phyloP scores from a whole-genome alignment of 23 red algal species.

The Gracilaria domingensis region DNA sequence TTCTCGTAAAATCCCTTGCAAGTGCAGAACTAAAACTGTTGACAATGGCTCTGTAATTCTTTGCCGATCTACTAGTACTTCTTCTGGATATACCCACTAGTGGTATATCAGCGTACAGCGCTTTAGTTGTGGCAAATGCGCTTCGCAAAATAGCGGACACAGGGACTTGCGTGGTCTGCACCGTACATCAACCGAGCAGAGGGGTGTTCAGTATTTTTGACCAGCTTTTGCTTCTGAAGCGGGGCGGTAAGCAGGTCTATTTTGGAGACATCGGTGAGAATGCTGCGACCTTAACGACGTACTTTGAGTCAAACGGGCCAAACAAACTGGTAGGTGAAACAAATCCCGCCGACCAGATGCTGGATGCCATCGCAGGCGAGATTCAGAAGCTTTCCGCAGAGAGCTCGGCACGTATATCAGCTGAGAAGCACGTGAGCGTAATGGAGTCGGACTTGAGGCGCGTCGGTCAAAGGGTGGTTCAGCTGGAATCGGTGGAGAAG shows the following conservation, averaged over 20 bases:
- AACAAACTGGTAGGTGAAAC: constrained; percentile 41
- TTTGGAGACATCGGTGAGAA: constrained; percentile 82
- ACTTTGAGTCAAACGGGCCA: constrained; percentile 79
- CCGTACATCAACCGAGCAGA: too few relatives aligned
- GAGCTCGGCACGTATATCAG: too few relatives aligned
- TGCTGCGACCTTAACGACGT: constrained; percentile 31
- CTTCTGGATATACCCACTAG: too few relatives aligned
- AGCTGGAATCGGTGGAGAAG: background rate
- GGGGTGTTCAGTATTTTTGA: constrained; percentile 94
- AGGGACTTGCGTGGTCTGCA: too few relatives aligned
- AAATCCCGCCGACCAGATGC: constrained; percentile 78
- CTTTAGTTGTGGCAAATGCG: too few relatives aligned
- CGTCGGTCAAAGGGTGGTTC: background rate
- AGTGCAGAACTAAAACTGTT: too few relatives aligned
- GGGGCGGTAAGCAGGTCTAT: constrained; percentile 79
- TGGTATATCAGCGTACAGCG: too few relatives aligned
- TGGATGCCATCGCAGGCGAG: constrained; percentile 81
- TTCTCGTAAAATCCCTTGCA: constrained; percentile 60
- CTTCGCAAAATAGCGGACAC: too few relatives aligned
- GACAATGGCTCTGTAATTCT: too few relatives aligned
- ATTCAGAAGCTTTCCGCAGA: too few relatives aligned
- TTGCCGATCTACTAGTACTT: too few relatives aligned
- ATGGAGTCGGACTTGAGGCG: background rate
- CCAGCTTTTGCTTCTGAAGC: constrained; percentile 72
- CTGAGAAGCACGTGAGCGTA: too few relatives aligned